These are phyloP conservation scores for Boechera stricta DNA, from an alignment of 345 rosid genomes.

Conservation along the genomic window DNA sequence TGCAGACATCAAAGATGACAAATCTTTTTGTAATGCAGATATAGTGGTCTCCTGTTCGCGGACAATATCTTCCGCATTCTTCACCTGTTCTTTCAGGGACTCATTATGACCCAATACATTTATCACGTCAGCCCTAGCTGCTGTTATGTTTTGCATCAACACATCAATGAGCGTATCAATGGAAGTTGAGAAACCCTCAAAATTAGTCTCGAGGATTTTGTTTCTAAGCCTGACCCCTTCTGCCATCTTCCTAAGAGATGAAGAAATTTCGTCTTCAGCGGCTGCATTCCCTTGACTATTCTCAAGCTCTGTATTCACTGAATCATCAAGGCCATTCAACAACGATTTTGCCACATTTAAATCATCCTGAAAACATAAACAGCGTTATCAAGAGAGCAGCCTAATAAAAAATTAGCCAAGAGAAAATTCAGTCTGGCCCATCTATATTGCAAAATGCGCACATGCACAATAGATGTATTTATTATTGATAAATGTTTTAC, in stretches of 20 bases:
- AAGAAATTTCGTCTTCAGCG: constrained; percentile 53
- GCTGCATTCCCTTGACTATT: constrained; percentile 45
- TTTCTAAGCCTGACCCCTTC: constrained; percentile 60
- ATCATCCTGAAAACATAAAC: constrained; percentile 56
- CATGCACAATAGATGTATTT: not conserved
- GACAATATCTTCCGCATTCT: constrained; percentile 53
- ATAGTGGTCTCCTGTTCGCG: constrained; percentile 59
- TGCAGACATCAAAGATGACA: constrained; percentile 57
- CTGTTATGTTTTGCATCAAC: constrained; percentile 56
- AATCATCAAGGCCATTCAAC: constrained; percentile 47
- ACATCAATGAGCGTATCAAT: constrained; percentile 57
- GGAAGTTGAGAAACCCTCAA: constrained; percentile 55
- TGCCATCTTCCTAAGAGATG: constrained; percentile 55
- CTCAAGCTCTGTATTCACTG: constrained; percentile 46
- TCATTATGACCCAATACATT: constrained; percentile 50
- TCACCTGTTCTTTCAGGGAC: constrained; percentile 58
- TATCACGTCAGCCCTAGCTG: constrained; percentile 51
- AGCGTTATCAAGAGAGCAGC: constrained; percentile 16
- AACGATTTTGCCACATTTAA: constrained; percentile 44
- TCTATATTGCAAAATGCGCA: constrained; percentile 15
- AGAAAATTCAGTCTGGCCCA: constrained; percentile 4
- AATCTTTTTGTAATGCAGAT: constrained; percentile 53
- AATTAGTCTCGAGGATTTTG: constrained; percentile 54
- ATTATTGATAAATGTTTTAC: not conserved
- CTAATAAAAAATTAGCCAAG: not conserved